These are phyloP conservation scores for Dacryopinax spathularia DNA, from an alignment of 768 basidiomycete species.

Conservation along the genomic window DNA sequence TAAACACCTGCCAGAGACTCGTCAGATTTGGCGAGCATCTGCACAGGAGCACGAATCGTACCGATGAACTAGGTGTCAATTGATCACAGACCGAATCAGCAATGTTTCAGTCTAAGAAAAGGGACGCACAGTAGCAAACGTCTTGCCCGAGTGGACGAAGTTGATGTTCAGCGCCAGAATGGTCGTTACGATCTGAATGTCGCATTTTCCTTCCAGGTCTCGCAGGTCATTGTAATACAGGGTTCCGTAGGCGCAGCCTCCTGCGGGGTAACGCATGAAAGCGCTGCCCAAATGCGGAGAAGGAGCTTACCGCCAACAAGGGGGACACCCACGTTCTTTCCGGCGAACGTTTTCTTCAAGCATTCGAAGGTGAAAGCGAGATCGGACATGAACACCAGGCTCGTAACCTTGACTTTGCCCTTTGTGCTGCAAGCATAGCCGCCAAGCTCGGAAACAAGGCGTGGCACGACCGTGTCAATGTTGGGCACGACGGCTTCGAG, in stretches of 20 bases:
- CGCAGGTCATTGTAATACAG: background rate
- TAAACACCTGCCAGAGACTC: background rate
- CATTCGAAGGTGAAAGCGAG: background rate
- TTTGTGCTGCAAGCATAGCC: background rate
- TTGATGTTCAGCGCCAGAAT: background rate
- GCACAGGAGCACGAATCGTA: background rate
- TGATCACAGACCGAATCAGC: background rate
- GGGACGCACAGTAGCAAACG: background rate
- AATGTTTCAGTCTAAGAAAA: too few relatives aligned
- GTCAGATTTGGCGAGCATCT: background rate
- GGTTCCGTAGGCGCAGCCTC: background rate
- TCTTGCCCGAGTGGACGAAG: background rate
- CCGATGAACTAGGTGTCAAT: slow-evolving; percentile 4
- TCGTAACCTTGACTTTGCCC: background rate
- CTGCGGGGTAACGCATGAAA: background rate
- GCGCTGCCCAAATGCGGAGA: background rate
- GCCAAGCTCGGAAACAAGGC: background rate
- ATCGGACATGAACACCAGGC: slow-evolving; percentile 2
- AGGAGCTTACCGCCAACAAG: background rate
- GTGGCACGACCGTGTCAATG: background rate
- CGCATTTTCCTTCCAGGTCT: background rate
- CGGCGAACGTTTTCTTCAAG: background rate
- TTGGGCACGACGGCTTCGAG: background rate
- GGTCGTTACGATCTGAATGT: background rate
- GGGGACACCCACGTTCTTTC: background rate